phyloP scores from a whole-genome alignment of 495 filamentous ascomycete species.

The Aspergillus taichungensis region DNA sequence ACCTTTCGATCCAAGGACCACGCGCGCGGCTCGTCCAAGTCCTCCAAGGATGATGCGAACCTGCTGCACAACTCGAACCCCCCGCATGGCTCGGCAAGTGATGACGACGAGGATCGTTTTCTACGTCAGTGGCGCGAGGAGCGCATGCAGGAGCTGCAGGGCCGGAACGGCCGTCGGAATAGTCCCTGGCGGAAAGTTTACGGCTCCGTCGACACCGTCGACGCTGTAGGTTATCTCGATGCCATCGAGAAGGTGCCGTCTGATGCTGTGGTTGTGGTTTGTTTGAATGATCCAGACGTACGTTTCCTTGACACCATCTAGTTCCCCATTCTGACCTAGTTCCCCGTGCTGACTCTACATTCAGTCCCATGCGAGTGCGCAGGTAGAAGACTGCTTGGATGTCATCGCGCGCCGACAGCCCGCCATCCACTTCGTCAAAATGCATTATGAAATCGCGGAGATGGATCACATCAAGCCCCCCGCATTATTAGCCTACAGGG shows the following conservation, averaged over 20 bases:
- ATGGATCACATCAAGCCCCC: slow-evolving; percentile 87
- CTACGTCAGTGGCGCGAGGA: slow-evolving; percentile 73
- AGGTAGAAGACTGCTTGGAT: slow-evolving; percentile 68
- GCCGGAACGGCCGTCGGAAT: slow-evolving; percentile 39
- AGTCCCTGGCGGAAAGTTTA: slow-evolving; percentile 67
- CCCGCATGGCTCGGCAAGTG: slow-evolving; percentile 30
- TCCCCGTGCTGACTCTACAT: slow-evolving; percentile 13
- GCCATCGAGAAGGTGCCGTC: slow-evolving; percentile 81
- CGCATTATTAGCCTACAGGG: slow-evolving; percentile 79
- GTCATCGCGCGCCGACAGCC: slow-evolving; percentile 61
- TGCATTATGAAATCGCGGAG: slow-evolving; percentile 88
- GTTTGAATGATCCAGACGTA: slow-evolving; percentile 87
- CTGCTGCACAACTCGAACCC: slow-evolving; percentile 36
- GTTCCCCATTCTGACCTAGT: slow-evolving; percentile 14
- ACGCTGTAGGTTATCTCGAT: slow-evolving; percentile 86
- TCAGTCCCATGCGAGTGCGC: slow-evolving; percentile 63
- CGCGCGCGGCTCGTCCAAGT: slow-evolving; percentile 19
- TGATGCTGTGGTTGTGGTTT: slow-evolving; percentile 86
- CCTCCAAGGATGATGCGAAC: slow-evolving; percentile 31
- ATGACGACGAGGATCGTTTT: slow-evolving; percentile 74
- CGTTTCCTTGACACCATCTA: slow-evolving; percentile 12
- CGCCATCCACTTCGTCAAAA: slow-evolving; percentile 76
- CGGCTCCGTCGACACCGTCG: slow-evolving; percentile 72
- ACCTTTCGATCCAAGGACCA: slow-evolving; percentile 34
- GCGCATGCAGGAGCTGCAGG: slow-evolving; percentile 69